A percentile compares a stretch with the other conserved stretches of the same genome.
Evolutionary conservation across 768 basidiomycete genomes (phyloP).

Genomic region (Hygrophorus russula): DNA sequence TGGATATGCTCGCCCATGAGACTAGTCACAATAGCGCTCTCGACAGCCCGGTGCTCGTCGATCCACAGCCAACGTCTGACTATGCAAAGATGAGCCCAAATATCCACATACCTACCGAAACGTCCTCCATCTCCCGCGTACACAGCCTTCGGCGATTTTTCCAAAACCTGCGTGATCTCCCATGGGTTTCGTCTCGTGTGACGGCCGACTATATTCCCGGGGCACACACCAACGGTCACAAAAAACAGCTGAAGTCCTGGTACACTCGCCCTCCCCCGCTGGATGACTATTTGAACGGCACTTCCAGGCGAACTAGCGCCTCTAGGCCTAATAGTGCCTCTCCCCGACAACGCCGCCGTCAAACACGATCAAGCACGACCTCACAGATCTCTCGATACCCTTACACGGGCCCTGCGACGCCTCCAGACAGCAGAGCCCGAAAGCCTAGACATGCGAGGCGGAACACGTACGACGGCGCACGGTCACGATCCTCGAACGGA

Average conservation of each 20-base stretch:
- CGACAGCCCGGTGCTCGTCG: constrained; percentile 15
- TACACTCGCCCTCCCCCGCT: not conserved
- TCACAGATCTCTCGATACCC: not conserved
- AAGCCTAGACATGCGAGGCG: not conserved
- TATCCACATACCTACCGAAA: constrained; percentile 9
- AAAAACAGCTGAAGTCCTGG: not conserved
- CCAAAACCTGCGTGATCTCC: constrained; percentile 20
- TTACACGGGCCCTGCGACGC: not conserved
- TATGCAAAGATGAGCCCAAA: constrained; percentile 23
- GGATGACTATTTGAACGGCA: not conserved
- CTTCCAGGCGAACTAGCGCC: not conserved
- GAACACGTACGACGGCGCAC: not conserved
- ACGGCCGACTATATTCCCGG: constrained; percentile 22
- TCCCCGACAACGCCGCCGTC: not conserved
- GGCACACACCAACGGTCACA: not conserved
- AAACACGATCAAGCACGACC: not conserved
- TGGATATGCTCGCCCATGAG: no score
- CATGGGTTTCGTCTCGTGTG: constrained; percentile 24
- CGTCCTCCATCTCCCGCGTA: constrained; percentile 18
- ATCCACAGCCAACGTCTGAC: constrained; percentile 19
- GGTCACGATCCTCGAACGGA: not conserved
- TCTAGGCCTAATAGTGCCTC: not conserved
- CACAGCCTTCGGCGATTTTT: constrained; percentile 20
- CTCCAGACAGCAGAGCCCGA: not conserved
- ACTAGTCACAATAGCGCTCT: not conserved